Conservation (phyloP, 2,329 filamentous ascomycete species). For the Fonsecaea erecta region DNA sequence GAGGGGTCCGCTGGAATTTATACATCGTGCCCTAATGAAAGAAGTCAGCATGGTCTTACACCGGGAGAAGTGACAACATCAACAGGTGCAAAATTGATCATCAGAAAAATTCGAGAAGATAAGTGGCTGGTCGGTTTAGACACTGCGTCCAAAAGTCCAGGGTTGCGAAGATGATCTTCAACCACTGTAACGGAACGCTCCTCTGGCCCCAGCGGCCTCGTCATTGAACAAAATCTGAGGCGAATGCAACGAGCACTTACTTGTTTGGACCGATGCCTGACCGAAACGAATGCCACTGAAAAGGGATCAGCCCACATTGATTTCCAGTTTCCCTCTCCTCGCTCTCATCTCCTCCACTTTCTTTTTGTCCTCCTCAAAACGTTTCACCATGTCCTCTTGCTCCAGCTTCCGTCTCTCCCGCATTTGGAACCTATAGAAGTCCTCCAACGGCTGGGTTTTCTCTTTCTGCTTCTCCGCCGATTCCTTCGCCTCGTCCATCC, state of each 20-base stretch:
- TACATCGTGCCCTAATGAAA: not conserved
- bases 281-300: not conserved
- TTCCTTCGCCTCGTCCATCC: slow-evolving; percentile 70
- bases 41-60: slow-evolving; percentile 11
- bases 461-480: slow-evolving; percentile 63
- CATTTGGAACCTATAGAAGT: slow-evolving; percentile 85
- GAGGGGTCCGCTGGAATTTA: not conserved
- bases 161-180: slow-evolving; percentile 22
- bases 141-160: slow-evolving; percentile 24
- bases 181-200: slow-evolving; percentile 24
- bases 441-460: slow-evolving; percentile 66
- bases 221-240: slow-evolving; percentile 12
- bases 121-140: slow-evolving; percentile 30
- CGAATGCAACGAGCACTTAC: not conserved
- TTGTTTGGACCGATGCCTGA: not conserved
- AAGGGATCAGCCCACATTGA: not conserved
- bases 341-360: slow-evolving; percentile 73
- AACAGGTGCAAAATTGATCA: not conserved
- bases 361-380: slow-evolving; percentile 76
- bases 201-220: slow-evolving; percentile 37
- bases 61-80: not conserved
- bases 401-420: slow-evolving; percentile 78
- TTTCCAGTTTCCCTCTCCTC: slow-evolving; percentile 65
- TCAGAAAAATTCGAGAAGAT: slow-evolving; percentile 36
- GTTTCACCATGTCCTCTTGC: slow-evolving; percentile 69